A percentile compares a stretch with the other conserved stretches of the same genome.
phyloP scores from a whole-genome alignment of 495 filamentous ascomycete genomes.

The Monascus purpureus region DNA sequence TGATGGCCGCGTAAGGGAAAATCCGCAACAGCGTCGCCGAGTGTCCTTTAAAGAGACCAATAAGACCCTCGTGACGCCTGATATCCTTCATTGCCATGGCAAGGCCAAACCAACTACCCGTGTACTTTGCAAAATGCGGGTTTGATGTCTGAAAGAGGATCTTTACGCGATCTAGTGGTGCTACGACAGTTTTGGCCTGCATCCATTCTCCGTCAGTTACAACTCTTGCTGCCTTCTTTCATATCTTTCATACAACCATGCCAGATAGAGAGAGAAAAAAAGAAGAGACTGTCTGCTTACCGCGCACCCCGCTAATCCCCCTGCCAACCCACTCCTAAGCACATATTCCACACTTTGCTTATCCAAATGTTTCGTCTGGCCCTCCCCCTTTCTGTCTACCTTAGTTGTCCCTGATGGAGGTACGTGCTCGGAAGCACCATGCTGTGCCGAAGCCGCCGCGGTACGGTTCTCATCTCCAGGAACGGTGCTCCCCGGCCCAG shows the following conservation, averaged over 20 bases:
- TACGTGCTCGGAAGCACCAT: too few relatives aligned
- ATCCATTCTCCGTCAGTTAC: constrained; percentile 2
- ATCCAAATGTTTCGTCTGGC: constrained; percentile 26
- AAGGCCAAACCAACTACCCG: constrained; percentile 73
- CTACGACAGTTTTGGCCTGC: constrained; percentile 93
- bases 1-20: constrained; percentile 94
- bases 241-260: too few relatives aligned
- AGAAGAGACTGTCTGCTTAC: constrained; percentile 44
- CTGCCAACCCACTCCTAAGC: constrained; percentile 65
- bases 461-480: neutral
- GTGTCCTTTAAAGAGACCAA: constrained; percentile 81
- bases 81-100: constrained; percentile 69
- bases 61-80: constrained; percentile 52
- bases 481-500: constrained; percentile 10
- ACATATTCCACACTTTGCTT: constrained; percentile 77
- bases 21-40: constrained; percentile 88
- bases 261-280: too few relatives aligned
- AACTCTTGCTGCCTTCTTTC: too few relatives aligned
- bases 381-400: constrained; percentile 4
- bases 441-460: neutral
- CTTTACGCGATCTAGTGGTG: constrained; percentile 92
- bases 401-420: too few relatives aligned
- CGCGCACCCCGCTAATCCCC: constrained; percentile 77
- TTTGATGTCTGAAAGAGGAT: constrained; percentile 96
- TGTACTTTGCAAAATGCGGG: constrained; percentile 85